Conservation (phyloP, 805 yeast species). For the Zygotorulaspora chibaensis region DNA sequence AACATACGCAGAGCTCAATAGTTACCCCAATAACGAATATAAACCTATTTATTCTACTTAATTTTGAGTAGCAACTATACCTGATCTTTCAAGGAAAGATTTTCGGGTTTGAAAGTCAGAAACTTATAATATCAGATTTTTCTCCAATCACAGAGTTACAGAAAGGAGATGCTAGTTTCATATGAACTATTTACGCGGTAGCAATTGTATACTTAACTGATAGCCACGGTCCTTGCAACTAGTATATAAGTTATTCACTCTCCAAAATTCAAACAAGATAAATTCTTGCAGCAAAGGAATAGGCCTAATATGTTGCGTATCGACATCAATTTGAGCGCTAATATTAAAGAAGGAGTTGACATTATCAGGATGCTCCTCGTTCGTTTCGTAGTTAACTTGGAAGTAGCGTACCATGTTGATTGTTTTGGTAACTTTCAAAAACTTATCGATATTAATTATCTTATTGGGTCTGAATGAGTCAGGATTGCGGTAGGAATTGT, state of each 20-base stretch:
- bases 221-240: constrained; percentile 67
- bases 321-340: constrained; percentile 24
- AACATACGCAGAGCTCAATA: constrained; percentile 39
- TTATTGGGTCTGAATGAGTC: constrained; percentile 44
- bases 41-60: constrained; percentile 3
- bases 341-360: constrained; percentile 28
- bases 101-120: too few relatives aligned
- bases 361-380: constrained; percentile 18
- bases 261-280: constrained; percentile 65
- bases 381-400: constrained; percentile 52
- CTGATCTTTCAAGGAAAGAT: too few relatives aligned
- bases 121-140: too few relatives aligned
- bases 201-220: constrained; percentile 58
- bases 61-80: neutral
- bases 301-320: constrained; percentile 32
- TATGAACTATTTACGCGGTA: constrained; percentile 15
- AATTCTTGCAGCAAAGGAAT: constrained; percentile 43
- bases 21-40: constrained; percentile 1
- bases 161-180: neutral
- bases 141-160: constrained; percentile 2
- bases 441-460: constrained; percentile 70
- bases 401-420: constrained; percentile 63
- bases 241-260: constrained; percentile 55
- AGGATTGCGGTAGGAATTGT: constrained; percentile 60
- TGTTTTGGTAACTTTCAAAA: constrained; percentile 59